Evolutionary conservation across 2,329 filamentous ascomycete genomes (phyloP), one percentile per base, ranked within the genome.

Genomic region (Simplicillium sp.): DNA sequence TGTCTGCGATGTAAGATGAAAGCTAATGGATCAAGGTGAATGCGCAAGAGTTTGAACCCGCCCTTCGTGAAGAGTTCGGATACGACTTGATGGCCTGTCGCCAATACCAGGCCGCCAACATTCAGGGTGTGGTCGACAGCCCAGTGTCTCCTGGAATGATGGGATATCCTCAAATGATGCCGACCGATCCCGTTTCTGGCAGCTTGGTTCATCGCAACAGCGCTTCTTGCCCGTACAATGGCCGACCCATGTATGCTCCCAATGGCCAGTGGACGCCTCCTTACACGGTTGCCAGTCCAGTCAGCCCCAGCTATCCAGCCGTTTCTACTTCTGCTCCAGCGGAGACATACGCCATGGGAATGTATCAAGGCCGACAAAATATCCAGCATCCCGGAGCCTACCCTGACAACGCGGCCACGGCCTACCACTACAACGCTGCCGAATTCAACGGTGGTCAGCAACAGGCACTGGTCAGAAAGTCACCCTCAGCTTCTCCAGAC

Each of bases 71-170:
- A 9, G 16, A 37, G 36, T 56, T 58, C 18, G 38, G 34, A 9
- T 62, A 62, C 49, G 54, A 48, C 38, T 25, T 60, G 3, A 53
- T 58, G 7, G 49, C 53, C 3, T 58, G 59, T 18, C 54, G 59
- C 20, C 55, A 55, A 25, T 54, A 52, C 13, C 55, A 60, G 15
- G 48, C 53, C 2, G 20, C 20, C 20, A 25, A 25, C 9, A 5
- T 25, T 9, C 20, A 25, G 20, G 20, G 6, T 25, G 6, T 25
- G 5, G 20, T 25, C 20, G 5, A 5, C 6, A 25, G 20, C 20
- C 20, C 20, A 25, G 9, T 25, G 20, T 25, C 20, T 9, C 20
- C 5, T 6, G 20, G 20, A 25, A 25, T 25, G 20, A 25, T 25
- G 20, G 6, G 9, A 9, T 25, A 25, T 25, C 20, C 20, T 50